Base-by-base conservation (phyloP, 2,329 filamentous ascomycete species). In the Sclerotinia minor region DNA sequence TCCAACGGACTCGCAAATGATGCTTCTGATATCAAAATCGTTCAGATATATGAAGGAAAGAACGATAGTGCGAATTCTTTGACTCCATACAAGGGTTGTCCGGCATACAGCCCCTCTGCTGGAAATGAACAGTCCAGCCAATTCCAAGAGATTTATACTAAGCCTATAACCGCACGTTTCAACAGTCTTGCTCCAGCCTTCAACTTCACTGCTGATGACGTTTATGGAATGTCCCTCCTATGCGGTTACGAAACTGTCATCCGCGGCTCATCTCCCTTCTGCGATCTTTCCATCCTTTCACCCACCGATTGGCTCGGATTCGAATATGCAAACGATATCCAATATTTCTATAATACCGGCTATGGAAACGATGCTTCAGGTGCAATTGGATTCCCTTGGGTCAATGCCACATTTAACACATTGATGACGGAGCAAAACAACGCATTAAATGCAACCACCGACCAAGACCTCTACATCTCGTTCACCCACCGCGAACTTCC, bases 401-500 rank as follows among this genome's bases (percentile, higher is more conserved):
- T 84, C 5, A 84, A 85, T 68, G 82, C 81, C 24, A 83, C 80
- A 2, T 77, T 82, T n/a, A 75, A 77, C 38, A 76, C 79, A 1
- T 75, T 81, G 32, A 75, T 78, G 69, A 29, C 60, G 0, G 53
- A 59, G 1, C 73, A 74, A 38, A 74, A 74, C 47, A 78, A 76
- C 67, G 73, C 74, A 5, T 76, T 77, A 6, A 76, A 77, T 35
- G 73, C 76, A 19, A 72, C 72, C 3, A 68, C 68, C 0, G 73
- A 75, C 19, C 82, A 85, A 72, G 83, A 85, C 71, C 76, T 86
- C 32, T 85, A 83, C 74, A 79, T 85, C 55, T 84, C 82, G 0
- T 85, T 86, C 78, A 83, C 83, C 0, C 83, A 86, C 73, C 80
- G 83, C 60, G 81, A 84, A 73, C 75, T 85, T 3, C 83, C 83